Percentiles rank a stretch among this genome's conserved stretches.
phyloP scores from a whole-genome alignment of 2,329 filamentous ascomycete species.

The Sporothrix euskadiensis region DNA sequence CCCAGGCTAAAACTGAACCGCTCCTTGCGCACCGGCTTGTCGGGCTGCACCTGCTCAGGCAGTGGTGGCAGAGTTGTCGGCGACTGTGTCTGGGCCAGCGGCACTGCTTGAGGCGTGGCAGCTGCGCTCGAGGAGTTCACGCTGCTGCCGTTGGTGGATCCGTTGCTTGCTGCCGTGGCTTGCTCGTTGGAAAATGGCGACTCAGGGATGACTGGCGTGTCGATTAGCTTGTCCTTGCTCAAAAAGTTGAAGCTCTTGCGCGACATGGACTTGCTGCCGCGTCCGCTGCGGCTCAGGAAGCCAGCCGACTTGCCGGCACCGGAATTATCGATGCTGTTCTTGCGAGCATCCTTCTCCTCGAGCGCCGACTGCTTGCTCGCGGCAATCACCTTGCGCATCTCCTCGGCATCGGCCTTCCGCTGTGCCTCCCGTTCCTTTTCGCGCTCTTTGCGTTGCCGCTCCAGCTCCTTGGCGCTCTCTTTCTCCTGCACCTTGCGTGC shows the following conservation, averaged over 20 bases:
- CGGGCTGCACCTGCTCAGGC: slow-evolving; percentile 34
- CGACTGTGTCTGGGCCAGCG: slow-evolving; percentile 1
- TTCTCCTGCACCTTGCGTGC: slow-evolving; percentile 50
- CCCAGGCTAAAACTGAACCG: slow-evolving; percentile 68
- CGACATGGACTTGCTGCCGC: slow-evolving; percentile 75
- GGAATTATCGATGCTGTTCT: slow-evolving; percentile 36
- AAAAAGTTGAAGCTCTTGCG: slow-evolving; percentile 72
- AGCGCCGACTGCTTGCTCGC: slow-evolving; percentile 64
- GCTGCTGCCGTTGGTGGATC: slow-evolving; percentile 36
- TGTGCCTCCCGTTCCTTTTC: slow-evolving; percentile 42
- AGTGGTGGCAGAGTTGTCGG: slow-evolving; percentile 5
- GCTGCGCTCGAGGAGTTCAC: slow-evolving; percentile 1
- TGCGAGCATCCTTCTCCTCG: slow-evolving; percentile 54
- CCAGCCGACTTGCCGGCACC: slow-evolving; percentile 31
- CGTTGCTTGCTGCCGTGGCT: slow-evolving; percentile 27
- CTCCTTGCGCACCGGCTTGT: slow-evolving; percentile 54
- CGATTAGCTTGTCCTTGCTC: slow-evolving; percentile 47
- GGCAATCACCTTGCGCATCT: slow-evolving; percentile 64
- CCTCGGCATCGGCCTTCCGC: slow-evolving; percentile 58
- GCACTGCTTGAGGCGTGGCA: neutral
- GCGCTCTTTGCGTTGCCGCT: slow-evolving; percentile 46
- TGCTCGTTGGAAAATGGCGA: slow-evolving; percentile 27
- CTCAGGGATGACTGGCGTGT: slow-evolving; percentile 23
- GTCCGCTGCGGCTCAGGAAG: slow-evolving; percentile 66
- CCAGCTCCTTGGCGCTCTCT: slow-evolving; percentile 47